These are phyloP conservation scores for Penicillium simplicissimum DNA, from an alignment of 495 filamentous ascomycete species.

Conservation along the genomic window DNA sequence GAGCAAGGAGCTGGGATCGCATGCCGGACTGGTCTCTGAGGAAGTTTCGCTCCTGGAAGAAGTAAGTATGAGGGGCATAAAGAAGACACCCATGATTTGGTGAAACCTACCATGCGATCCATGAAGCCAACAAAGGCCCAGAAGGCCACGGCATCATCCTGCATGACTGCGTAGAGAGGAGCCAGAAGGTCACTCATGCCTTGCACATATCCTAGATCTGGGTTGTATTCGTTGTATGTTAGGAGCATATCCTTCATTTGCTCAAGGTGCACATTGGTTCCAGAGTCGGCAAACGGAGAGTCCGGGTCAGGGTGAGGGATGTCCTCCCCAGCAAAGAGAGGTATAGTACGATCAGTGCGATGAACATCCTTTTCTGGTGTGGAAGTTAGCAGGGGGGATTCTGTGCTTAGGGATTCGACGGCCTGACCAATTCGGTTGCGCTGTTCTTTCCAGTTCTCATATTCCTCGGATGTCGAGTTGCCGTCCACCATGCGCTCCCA, in stretches of 20 bases:
- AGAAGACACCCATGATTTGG: background rate
- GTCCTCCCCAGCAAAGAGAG: conserved; percentile 93
- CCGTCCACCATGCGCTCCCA: conserved; percentile 92
- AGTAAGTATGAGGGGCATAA: background rate
- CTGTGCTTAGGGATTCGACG: background rate
- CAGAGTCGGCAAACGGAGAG: conserved; percentile 85
- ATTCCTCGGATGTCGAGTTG: conserved; percentile 69
- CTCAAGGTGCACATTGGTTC: conserved; percentile 96
- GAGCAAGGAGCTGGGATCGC: conserved; percentile 82
- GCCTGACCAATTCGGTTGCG: conserved; percentile 84
- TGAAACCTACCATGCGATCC: conserved; percentile 74
- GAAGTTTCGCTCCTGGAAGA: conserved; percentile 80
- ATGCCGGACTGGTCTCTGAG: conserved; percentile 94
- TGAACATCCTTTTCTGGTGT: conserved; percentile 95
- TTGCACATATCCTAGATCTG: conserved; percentile 91
- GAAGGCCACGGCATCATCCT: conserved; percentile 95
- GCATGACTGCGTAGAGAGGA: conserved; percentile 93
- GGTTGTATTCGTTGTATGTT: conserved; percentile 97
- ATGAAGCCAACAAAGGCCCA: conserved; percentile 97
- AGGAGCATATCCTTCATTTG: conserved; percentile 99
- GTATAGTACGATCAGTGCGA: conserved; percentile 88
- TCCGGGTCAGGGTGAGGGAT: conserved; percentile 97
- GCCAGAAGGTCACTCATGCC: conserved; percentile 97
- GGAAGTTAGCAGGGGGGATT: conserved; percentile 4
- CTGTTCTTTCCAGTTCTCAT: conserved; percentile 96